Percentiles rank a stretch among this genome's conserved stretches.
These are phyloP conservation scores for Trichoderma reesei DNA, from an alignment of 495 filamentous ascomycete genomes.

Conservation along the genomic window DNA sequence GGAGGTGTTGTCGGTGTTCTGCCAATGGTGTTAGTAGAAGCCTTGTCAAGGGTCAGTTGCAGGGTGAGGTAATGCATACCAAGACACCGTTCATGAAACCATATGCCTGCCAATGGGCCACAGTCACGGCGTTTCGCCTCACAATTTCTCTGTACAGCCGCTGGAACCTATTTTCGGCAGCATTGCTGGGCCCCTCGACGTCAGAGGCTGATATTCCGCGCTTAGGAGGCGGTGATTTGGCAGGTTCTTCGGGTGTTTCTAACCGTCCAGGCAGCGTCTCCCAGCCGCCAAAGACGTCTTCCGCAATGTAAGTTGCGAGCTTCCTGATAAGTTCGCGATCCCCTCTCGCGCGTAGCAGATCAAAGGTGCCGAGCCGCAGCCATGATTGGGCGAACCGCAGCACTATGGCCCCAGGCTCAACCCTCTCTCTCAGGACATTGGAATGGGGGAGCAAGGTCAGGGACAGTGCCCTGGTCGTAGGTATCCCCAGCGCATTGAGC, in stretches of 20 bases:
- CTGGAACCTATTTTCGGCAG: constrained; percentile 75
- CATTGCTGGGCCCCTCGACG: constrained; percentile 51
- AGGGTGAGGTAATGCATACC: not conserved
- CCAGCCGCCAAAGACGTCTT: constrained; percentile 82
- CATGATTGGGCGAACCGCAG: constrained; percentile 83
- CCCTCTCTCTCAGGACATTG: constrained; percentile 64
- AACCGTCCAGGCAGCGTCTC: constrained; percentile 57
- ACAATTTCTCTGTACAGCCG: constrained; percentile 82
- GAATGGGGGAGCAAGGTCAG: constrained; percentile 64
- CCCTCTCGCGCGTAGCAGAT: constrained; percentile 70
- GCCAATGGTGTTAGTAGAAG: not conserved
- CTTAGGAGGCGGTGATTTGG: constrained; percentile 24
- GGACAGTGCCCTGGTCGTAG: constrained; percentile 76
- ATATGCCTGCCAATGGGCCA: constrained; percentile 93
- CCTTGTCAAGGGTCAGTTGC: not conserved
- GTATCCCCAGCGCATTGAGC: constrained; percentile 74
- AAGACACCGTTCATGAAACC: constrained; percentile 97
- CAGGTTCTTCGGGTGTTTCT: constrained; percentile 32
- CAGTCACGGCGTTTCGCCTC: constrained; percentile 76
- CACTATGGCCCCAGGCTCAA: constrained; percentile 93
- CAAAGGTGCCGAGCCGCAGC: constrained; percentile 91
- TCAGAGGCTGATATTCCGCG: constrained; percentile 45
- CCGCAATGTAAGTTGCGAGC: constrained; percentile 70
- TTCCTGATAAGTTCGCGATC: constrained; percentile 63
- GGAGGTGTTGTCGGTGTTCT: constrained; percentile 87